These are phyloP conservation scores for Pythium myriotylum DNA, from an alignment of 352 stramenopile genomes.

Conservation along the genomic window DNA sequence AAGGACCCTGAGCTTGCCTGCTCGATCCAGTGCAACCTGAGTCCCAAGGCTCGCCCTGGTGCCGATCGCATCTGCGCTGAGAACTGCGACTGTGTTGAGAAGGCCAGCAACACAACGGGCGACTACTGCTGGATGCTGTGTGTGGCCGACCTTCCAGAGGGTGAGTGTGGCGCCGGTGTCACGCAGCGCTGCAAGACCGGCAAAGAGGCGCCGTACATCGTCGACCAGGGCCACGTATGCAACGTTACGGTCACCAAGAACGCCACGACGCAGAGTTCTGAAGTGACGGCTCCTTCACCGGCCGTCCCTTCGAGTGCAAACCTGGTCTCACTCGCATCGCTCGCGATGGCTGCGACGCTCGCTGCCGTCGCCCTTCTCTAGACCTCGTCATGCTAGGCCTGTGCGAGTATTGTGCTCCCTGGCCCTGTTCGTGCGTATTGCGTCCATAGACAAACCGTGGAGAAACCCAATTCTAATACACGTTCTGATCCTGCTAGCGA, in stretches of 20 bases:
- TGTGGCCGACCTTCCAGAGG: constrained; percentile 29
- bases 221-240: constrained; percentile 27
- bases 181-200: constrained; percentile 29
- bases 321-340: constrained; percentile 5
- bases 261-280: no score
- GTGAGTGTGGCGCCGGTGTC: constrained; percentile 8
- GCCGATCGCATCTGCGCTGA: constrained; percentile 30
- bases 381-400: no score
- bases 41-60: constrained; percentile 24
- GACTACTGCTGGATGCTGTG: constrained; percentile 47
- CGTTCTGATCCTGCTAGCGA: no score
- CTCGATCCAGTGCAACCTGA: constrained; percentile 43
- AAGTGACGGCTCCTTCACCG: not conserved
- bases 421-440: no score
- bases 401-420: no score
- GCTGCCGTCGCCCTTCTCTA: no score
- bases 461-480: no score
- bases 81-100: constrained; percentile 36
- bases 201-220: constrained; percentile 30
- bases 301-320: constrained; percentile 2
- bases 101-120: constrained; percentile 29
- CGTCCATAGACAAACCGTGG: no score
- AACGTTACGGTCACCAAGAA: constrained; percentile 21
- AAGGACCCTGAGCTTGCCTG: constrained; percentile 31
- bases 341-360: constrained; percentile 6